Evolutionary conservation across 257 asterid genomes (phyloP).

Genomic region (Solanum virginianum): DNA sequence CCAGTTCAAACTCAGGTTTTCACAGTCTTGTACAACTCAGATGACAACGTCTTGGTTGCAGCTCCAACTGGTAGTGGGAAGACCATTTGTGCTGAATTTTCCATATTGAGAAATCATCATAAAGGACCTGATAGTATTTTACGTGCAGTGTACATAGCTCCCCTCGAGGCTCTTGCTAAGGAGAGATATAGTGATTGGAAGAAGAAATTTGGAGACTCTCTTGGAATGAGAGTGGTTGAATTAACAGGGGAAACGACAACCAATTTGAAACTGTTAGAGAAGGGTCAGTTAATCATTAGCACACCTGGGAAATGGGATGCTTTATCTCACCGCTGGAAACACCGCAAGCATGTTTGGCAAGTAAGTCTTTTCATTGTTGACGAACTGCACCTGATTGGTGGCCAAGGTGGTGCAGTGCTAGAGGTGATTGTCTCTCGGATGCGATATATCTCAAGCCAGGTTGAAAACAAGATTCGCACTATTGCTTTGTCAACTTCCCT

Average conservation of each 20-base stretch:
- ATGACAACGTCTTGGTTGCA: constrained; percentile 29
- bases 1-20: constrained; percentile 40
- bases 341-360: constrained; percentile 16
- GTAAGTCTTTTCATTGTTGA: constrained; percentile 22
- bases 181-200: constrained; percentile 20
- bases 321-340: constrained; percentile 26
- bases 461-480: constrained; percentile 12
- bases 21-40: constrained; percentile 3
- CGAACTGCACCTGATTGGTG: constrained; percentile 35
- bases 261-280: constrained; percentile 23
- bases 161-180: constrained; percentile 27
- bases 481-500: constrained; percentile 24
- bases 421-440: constrained; percentile 28
- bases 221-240: constrained; percentile 24
- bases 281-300: constrained; percentile 21
- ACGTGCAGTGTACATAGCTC: constrained; percentile 32
- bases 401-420: constrained; percentile 20
- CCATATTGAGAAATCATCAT: constrained; percentile 25
- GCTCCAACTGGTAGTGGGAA: constrained; percentile 36
- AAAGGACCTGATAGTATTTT: constrained; percentile 10
- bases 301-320: constrained; percentile 34
- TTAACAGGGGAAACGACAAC: constrained; percentile 20
- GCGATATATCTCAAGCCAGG: constrained; percentile 16
- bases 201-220: constrained; percentile 24
- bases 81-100: constrained; percentile 29